A percentile compares a stretch with the other conserved stretches of the same genome.
Conservation (phyloP, 306 rosid species). For the Rosa lucieae region DNA sequence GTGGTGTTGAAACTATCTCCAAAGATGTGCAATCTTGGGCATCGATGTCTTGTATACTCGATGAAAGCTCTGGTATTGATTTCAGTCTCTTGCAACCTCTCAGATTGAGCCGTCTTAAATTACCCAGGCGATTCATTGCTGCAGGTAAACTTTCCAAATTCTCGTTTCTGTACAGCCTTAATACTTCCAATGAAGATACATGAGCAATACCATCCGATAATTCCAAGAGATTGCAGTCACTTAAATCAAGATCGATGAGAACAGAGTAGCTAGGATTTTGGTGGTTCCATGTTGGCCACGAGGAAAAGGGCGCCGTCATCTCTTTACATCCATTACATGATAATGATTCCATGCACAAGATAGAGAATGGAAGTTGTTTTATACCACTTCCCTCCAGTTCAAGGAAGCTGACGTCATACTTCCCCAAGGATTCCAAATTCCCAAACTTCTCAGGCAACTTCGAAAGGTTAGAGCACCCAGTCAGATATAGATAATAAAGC, state of each 20-base stretch:
- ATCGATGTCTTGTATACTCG: not conserved
- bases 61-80: not conserved
- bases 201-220: not conserved
- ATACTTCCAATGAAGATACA: too few relatives aligned
- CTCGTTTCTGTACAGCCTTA: too few relatives aligned
- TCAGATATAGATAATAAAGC: not conserved
- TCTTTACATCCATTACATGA: not conserved
- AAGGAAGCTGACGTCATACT: too few relatives aligned
- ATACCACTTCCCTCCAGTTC: too few relatives aligned
- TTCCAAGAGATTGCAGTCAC: not conserved
- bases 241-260: not conserved
- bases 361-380: too few relatives aligned
- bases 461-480: not conserved
- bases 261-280: too few relatives aligned
- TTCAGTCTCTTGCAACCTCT: not conserved
- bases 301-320: not conserved
- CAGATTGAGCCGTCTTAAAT: not conserved
- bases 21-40: not conserved
- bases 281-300: too few relatives aligned
- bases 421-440: too few relatives aligned
- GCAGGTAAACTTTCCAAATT: too few relatives aligned
- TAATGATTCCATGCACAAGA: too few relatives aligned
- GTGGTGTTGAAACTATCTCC: too few relatives aligned
- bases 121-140: too few relatives aligned
- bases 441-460: conserved; percentile 1